Evolutionary conservation across 2,329 filamentous ascomycete species (phyloP), one percentile per base, ranked within the genome.

Genomic region (Byssothecium circinans): DNA sequence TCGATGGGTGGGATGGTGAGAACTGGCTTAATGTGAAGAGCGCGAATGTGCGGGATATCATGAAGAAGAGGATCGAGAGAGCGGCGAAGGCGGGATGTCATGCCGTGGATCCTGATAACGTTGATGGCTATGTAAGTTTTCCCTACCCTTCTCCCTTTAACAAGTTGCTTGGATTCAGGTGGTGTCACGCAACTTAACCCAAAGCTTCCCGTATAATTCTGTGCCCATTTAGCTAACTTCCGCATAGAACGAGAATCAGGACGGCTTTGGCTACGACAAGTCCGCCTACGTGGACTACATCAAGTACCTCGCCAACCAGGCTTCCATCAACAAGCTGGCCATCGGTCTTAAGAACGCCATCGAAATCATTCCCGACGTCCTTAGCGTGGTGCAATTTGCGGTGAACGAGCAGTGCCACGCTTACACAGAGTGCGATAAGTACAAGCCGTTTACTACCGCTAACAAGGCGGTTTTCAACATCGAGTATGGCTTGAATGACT

Each of bases 391-490:
- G 48, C 74, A 85, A 58, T 89, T 85, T 68, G 79, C 77, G 8
- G 83, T 89, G 57, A 86, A 87, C 67, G 85, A 88, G 73, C 80
- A 87, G 69, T 88, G 85, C 62, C 75, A 78, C 11, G 59, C 82
- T 62, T 81, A 79, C 57, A 49, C 70, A 10, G 57, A 58, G 35
- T 58, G 84, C 58, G 73, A 71, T 34, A 74, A 66, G 2, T 87
- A 82, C 63, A 68, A 72, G 8, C 68, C 76, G 2, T 86, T 87
- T 58, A 78, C 83, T 36, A 57, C 75, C n/a, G 76, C 76, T 6
- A 74, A 75, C 41, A 87, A 87, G 67, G 84, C 85, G 2, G 84
- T 88, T 32, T 87, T 88, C 67, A 81, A 87, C 62, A 85, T 88
- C 52, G 85, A 88, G 69, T 88, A 88, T 57, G 82, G 81, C 4